These are phyloP conservation scores for Trypanosomatidae sp. DNA, from an alignment of 208 protist genomes.

Conservation along the genomic window DNA sequence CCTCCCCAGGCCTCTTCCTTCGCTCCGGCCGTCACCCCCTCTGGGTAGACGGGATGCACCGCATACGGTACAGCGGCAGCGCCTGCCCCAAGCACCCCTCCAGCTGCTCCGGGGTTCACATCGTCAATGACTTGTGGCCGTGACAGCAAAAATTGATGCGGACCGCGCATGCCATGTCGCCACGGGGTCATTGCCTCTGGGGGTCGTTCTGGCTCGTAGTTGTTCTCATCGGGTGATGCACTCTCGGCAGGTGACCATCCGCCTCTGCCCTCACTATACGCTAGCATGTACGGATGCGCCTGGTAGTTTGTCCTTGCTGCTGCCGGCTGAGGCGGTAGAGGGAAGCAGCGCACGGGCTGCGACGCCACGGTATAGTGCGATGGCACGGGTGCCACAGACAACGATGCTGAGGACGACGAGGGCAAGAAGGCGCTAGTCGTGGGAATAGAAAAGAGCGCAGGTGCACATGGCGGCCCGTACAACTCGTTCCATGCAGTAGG, in stretches of 20 bases:
- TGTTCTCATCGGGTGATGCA: not conserved
- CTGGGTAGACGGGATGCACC: not conserved
- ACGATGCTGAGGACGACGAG: conserved; percentile 13
- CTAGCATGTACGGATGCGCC: not conserved
- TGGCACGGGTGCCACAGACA: not conserved
- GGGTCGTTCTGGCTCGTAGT: not conserved
- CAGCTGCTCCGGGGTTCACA: not conserved
- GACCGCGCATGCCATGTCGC: not conserved
- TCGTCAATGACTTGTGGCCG: not conserved
- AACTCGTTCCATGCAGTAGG: conserved; percentile 12
- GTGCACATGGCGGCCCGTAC: not conserved
- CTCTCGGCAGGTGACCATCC: not conserved
- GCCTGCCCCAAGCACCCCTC: not conserved
- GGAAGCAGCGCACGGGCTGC: conserved; percentile 17
- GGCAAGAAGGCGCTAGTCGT: not conserved
- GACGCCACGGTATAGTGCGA: conserved; percentile 15
- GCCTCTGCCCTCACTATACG: not conserved
- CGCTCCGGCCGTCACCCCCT: not conserved
- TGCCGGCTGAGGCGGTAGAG: not conserved
- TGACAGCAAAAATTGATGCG: not conserved
- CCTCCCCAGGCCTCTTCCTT: not conserved
- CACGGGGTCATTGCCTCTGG: not conserved
- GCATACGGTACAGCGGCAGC: not conserved
- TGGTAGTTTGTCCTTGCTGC: not conserved
- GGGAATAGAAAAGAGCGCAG: not conserved